Evolutionary conservation across 805 yeast genomes (phyloP).

Genomic region (Priceomyces medius): DNA sequence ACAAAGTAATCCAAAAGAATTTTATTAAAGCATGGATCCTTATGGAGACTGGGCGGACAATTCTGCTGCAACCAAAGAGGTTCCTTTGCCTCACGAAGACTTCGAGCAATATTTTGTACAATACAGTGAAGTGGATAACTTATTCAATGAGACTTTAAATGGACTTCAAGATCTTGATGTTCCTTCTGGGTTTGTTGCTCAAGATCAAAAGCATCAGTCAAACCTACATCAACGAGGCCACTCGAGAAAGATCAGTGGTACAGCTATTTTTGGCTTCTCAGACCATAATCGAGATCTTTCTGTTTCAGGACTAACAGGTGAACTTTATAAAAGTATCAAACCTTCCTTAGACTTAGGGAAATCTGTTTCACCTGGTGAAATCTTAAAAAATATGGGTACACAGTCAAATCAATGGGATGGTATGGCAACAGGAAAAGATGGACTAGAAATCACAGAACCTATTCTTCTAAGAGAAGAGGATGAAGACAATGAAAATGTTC

Average conservation of each 20-base stretch:
- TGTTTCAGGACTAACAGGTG: conserved; percentile 47
- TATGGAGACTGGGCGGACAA: conserved; percentile 31
- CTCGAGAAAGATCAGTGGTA: conserved; percentile 67
- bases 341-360: conserved; percentile 24
- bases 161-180: conserved; percentile 64
- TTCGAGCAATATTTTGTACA: conserved; percentile 45
- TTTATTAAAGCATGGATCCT: conserved; percentile 18
- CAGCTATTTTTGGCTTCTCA: conserved; percentile 74
- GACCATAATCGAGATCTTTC: conserved; percentile 65
- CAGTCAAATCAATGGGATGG: conserved; percentile 13
- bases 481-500: conserved; percentile 22
- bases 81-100: conserved; percentile 55
- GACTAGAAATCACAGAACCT: conserved; percentile 17
- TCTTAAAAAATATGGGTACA: conserved; percentile 18
- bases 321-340: conserved; percentile 19
- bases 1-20: background rate
- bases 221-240: conserved; percentile 37
- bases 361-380: conserved; percentile 37
- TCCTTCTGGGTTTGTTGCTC: conserved; percentile 42
- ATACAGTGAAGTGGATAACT: conserved; percentile 52
- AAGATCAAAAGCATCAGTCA: conserved; percentile 19
- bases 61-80: conserved; percentile 25
- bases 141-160: conserved; percentile 55
- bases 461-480: conserved; percentile 29
- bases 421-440: conserved; percentile 14